A percentile compares a stretch with the other conserved stretches of the same genome.
phyloP scores from a whole-genome alignment of 345 rosid species.

The Salix dunnii region DNA sequence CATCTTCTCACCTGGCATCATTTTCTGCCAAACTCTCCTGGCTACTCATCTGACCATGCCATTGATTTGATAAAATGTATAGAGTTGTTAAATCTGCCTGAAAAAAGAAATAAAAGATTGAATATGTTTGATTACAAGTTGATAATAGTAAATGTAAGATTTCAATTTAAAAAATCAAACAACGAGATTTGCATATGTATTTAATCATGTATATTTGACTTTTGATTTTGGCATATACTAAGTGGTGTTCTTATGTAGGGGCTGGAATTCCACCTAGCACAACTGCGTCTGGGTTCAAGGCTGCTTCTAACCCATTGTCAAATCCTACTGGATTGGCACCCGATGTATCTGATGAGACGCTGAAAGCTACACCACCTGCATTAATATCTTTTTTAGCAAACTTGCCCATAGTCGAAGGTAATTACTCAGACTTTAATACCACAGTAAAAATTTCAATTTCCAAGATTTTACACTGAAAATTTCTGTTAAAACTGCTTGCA shows the following conservation, averaged over 20 bases:
- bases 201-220: neutral
- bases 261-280: slow-evolving; percentile 27
- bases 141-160: no score
- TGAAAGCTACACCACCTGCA: slow-evolving; percentile 82
- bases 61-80: no score
- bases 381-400: slow-evolving; percentile 63
- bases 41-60: no score
- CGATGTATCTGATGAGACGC: slow-evolving; percentile 50
- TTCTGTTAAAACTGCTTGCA: neutral
- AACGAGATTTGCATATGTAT: neutral
- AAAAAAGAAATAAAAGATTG: no score
- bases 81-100: no score
- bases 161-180: no score
- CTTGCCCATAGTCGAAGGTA: slow-evolving; percentile 78
- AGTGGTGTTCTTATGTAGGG: slow-evolving; percentile 27
- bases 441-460: no score
- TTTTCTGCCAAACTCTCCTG: no score
- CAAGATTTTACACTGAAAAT: neutral
- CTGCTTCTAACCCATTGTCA: slow-evolving; percentile 37
- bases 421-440: neutral
- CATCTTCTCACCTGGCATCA: no score
- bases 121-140: no score
- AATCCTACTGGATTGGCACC: slow-evolving; percentile 37
- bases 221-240: slow-evolving; percentile 2
- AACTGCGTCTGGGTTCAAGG: slow-evolving; percentile 7